Evolutionary conservation across 2,329 filamentous ascomycete species (phyloP), one percentile per base, ranked within the genome.

Genomic region (Colletotrichum navitas): DNA sequence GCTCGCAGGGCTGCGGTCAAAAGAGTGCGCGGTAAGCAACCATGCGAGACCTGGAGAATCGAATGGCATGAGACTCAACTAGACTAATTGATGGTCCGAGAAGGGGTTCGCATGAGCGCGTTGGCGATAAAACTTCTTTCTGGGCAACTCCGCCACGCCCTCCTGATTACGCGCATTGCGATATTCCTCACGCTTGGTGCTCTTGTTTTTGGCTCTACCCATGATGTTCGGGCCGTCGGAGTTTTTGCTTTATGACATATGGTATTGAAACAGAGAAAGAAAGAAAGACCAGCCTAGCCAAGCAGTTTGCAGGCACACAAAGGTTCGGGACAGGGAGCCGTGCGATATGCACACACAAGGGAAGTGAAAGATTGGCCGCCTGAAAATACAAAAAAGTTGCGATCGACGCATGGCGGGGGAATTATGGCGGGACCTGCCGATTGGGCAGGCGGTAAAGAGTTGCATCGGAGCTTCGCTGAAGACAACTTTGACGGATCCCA

Each of bases 81-180:
- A 99, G 77, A 88, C 87, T 79, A 99, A 86, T 69, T 89, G 86
- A 85, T 99, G 96, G 78, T 99, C 96, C 3, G 95, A 98, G 83
- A 99, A 99, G 8, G 95, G 95, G 84, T 99, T 99, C 74, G 96
- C 96, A 84, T 99, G 96, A 47, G 96, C 96, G 81, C 96, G 90
- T 83, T 99, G 96, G 67, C 96, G 90, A 81, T 97, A 99, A 84
- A 96, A 97, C 84, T 93, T 95, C 87, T 99, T 99, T 83, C 94
- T 92, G 12, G 96, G 96, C 77, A 98, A 83, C 77, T 90, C 87
- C 10, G 89, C 83, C 49, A 83, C 82, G 29, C 82, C 85, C 78
- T 88, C 85, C 73, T 88, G 83, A 47, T 83, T 82, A 63, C 86
- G 85, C 64, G 85, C 82, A 66, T 86, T 86, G 76, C 88, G 90